A percentile compares a stretch with the other conserved stretches of the same genome.
These are phyloP conservation scores for Debaryomyces sp. DNA, from an alignment of 1,139 yeast species.

Conservation along the genomic window DNA sequence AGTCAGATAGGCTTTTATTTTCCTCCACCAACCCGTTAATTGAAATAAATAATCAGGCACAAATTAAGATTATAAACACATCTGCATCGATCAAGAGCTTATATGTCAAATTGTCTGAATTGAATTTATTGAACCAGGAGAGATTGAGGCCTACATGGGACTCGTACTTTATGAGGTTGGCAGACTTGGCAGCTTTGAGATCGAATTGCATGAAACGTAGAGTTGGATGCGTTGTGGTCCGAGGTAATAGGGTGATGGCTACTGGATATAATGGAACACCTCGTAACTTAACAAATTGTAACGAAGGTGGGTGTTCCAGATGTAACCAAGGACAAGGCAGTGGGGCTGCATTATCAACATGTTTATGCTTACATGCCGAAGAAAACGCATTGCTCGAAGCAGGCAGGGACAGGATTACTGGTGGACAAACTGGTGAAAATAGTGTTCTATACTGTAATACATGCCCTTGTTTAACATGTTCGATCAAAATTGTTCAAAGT, in stretches of 20 bases:
- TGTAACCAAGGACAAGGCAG: slow-evolving; percentile 77
- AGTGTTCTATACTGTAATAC: slow-evolving; percentile 92
- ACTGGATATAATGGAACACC: slow-evolving; percentile 99
- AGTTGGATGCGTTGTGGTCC: slow-evolving; percentile 93
- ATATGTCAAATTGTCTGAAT: slow-evolving; percentile 51
- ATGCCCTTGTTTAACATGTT: slow-evolving; percentile 95
- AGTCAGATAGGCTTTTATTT: slow-evolving; percentile 50
- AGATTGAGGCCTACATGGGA: slow-evolving; percentile 96
- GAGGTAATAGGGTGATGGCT: slow-evolving; percentile 84
- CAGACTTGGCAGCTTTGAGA: slow-evolving; percentile 89
- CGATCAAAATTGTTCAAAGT: slow-evolving; percentile 90
- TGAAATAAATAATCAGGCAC: slow-evolving; percentile 58
- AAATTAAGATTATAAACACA: slow-evolving; percentile 64
- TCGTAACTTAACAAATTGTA: slow-evolving; percentile 81
- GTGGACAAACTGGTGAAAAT: slow-evolving; percentile 22
- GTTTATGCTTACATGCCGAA: slow-evolving; percentile 94
- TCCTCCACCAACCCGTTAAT: slow-evolving; percentile 40
- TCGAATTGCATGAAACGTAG: slow-evolving; percentile 96
- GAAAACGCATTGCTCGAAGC: slow-evolving; percentile 95
- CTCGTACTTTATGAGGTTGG: slow-evolving; percentile 88
- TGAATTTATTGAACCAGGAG: slow-evolving; percentile 57
- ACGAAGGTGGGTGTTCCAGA: slow-evolving; percentile 91
- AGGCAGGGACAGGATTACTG: slow-evolving; percentile 77
- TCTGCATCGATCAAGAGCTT: slow-evolving; percentile 50
- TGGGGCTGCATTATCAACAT: slow-evolving; percentile 66